phyloP scores from a whole-genome alignment of 495 filamentous ascomycete genomes.

The Emericellopsis terricola region DNA sequence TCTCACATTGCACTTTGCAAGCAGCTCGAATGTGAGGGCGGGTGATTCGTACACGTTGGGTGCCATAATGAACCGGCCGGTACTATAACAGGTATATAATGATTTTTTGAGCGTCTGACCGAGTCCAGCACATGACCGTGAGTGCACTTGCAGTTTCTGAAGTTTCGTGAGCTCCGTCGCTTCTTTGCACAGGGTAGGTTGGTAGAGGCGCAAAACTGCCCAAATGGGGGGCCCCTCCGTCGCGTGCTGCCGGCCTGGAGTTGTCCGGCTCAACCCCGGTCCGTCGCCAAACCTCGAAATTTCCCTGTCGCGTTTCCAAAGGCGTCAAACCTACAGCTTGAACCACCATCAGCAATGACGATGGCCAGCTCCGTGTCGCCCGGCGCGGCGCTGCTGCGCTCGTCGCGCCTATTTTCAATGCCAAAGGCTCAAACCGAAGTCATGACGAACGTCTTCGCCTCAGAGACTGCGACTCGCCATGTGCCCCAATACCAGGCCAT shows the following conservation, averaged over 20 bases:
- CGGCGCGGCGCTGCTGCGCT: constrained; percentile 38
- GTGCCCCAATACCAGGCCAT: constrained; percentile 77
- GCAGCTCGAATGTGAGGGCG: constrained; percentile 65
- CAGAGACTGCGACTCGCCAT: constrained; percentile 47
- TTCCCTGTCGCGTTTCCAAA: background rate
- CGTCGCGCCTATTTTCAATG: constrained; percentile 40
- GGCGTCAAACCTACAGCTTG: constrained; percentile 1
- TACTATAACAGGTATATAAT: too few relatives aligned
- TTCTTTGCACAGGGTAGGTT: background rate
- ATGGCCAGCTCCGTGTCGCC: constrained; percentile 30
- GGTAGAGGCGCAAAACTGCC: background rate
- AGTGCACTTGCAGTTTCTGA: too few relatives aligned
- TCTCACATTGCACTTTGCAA: constrained; percentile 72
- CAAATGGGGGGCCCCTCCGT: background rate
- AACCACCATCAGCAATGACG: too few relatives aligned
- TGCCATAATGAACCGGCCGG: too few relatives aligned
- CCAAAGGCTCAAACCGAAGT: constrained; percentile 31
- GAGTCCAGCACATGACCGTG: too few relatives aligned
- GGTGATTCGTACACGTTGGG: constrained; percentile 24
- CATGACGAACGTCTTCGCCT: constrained; percentile 22
- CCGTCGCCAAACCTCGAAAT: background rate
- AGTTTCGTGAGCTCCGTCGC: too few relatives aligned
- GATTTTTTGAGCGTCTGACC: too few relatives aligned
- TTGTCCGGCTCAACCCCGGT: background rate
- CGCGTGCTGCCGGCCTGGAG: background rate